These are phyloP conservation scores for Chiua virens DNA, from an alignment of 768 basidiomycete genomes.

Conservation along the genomic window DNA sequence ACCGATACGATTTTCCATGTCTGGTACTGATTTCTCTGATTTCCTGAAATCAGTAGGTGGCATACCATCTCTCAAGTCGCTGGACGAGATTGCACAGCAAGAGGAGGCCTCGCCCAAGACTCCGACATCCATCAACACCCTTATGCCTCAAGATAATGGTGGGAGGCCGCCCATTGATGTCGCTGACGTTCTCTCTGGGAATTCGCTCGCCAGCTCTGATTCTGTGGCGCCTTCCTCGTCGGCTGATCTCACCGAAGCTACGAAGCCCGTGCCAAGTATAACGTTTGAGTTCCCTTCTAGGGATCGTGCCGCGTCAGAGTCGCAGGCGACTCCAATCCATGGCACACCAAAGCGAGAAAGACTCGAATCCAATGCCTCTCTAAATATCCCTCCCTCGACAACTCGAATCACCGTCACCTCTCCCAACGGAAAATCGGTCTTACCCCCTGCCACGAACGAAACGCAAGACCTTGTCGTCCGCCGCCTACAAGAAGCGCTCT, in stretches of 20 bases:
- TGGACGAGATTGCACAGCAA: conserved; percentile 47
- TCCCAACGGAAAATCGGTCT: conserved; percentile 32
- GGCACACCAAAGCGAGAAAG: conserved; percentile 17
- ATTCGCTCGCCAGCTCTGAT: neutral
- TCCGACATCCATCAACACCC: conserved; percentile 20
- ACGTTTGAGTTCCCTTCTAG: conserved; percentile 13
- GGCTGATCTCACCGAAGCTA: conserved; percentile 4
- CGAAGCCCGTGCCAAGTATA: conserved; percentile 15
- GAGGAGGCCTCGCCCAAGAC: conserved; percentile 34
- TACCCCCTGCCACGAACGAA: conserved; percentile 32
- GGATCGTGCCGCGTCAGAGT: conserved; percentile 35
- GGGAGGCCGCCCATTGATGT: neutral
- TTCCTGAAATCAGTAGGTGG: conserved; percentile 61
- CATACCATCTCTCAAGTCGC: conserved; percentile 44
- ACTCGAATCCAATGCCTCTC: conserved; percentile 26
- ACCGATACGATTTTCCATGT: conserved; percentile 89
- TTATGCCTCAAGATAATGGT: conserved; percentile 9
- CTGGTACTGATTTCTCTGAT: conserved; percentile 77
- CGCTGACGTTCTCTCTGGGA: neutral
- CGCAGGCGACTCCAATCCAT: conserved; percentile 18
- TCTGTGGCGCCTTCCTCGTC: neutral
- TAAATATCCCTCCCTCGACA: conserved; percentile 14
- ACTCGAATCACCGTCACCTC: conserved; percentile 48
- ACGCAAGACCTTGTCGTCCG: conserved; percentile 45
- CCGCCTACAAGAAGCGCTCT: conserved; percentile 61